Evolutionary conservation across 352 stramenopile genomes (phyloP).

Genomic region (Phytophthora pisi): DNA sequence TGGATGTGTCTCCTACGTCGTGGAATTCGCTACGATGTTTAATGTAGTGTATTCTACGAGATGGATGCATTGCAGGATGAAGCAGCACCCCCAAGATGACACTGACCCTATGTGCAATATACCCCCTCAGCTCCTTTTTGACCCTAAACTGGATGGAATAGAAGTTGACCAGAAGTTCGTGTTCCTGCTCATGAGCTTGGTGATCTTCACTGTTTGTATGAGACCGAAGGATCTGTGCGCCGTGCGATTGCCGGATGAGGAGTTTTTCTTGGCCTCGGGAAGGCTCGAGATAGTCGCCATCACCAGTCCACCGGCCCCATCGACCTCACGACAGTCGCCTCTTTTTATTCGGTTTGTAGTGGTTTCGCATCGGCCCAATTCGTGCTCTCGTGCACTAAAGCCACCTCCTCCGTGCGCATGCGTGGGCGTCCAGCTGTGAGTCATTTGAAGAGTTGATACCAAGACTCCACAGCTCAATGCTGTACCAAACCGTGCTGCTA

Average conservation of each 20-base stretch:
- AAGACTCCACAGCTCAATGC: conserved; percentile 13
- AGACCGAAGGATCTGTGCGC: neutral
- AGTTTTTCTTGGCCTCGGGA: neutral
- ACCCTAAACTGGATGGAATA: neutral
- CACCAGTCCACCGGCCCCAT: conserved; percentile 9
- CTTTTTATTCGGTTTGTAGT: conserved; percentile 27
- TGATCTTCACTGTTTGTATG: neutral
- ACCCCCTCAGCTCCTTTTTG: conserved; percentile 4
- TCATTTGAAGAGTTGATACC: conserved; percentile 21
- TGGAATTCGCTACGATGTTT: neutral
- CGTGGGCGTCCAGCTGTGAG: conserved; percentile 1
- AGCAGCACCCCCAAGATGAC: neutral
- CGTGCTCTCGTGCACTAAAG: neutral
- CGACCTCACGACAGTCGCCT: conserved; percentile 27
- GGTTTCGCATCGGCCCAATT: conserved; percentile 18
- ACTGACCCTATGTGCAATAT: conserved; percentile 5
- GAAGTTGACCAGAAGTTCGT: neutral
- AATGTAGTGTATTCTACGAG: conserved; percentile 1
- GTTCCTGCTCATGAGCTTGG: neutral
- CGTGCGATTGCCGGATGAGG: neutral
- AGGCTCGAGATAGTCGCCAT: conserved; percentile 19
- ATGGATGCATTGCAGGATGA: neutral
- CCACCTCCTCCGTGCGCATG: conserved; percentile 3
- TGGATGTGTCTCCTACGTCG: conserved; percentile 12
- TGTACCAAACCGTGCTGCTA: conserved; percentile 5